Evolutionary conservation across 1,284 basidiomycete genomes (phyloP).

Genomic region (Chalciporus sp.): DNA sequence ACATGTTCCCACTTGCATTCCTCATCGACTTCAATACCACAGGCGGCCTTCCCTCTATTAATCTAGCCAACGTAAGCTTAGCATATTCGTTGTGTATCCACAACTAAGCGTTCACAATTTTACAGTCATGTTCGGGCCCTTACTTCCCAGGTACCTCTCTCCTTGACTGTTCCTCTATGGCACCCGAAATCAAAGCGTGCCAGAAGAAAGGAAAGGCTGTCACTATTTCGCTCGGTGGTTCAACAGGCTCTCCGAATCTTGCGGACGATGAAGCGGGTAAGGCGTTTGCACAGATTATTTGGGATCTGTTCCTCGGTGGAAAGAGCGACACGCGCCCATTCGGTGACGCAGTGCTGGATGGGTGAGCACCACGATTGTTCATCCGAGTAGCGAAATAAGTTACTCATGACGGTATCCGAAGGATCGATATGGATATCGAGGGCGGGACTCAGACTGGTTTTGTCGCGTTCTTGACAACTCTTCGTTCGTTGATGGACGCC

Average conservation of each 20-base stretch:
- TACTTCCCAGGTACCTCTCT: constrained; percentile 57
- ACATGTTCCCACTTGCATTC: constrained; percentile 61
- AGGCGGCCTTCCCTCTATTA: constrained; percentile 59
- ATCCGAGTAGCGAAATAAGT: neutral
- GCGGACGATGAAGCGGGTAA: constrained; percentile 50
- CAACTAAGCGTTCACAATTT: neutral
- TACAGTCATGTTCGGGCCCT: constrained; percentile 30
- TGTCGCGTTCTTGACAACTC: constrained; percentile 54
- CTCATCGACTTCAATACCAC: constrained; percentile 56
- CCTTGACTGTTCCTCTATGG: constrained; percentile 55
- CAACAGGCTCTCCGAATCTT: constrained; percentile 53
- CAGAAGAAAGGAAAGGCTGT: constrained; percentile 64
- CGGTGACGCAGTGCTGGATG: too few relatives aligned
- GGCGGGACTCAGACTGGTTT: constrained; percentile 56
- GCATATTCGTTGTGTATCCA: too few relatives aligned
- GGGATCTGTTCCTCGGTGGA: too few relatives aligned
- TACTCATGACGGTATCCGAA: constrained; percentile 21
- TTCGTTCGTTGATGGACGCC: constrained; percentile 49
- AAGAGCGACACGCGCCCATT: too few relatives aligned
- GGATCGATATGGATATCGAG: constrained; percentile 71
- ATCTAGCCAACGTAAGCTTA: constrained; percentile 57
- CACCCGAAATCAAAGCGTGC: constrained; percentile 55
- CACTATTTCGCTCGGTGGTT: constrained; percentile 62
- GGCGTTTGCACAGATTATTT: constrained; percentile 52
- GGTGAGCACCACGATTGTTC: neutral